Evolutionary conservation across 116 monocot species (phyloP).

Genomic region (Cymodocea nodosa): DNA sequence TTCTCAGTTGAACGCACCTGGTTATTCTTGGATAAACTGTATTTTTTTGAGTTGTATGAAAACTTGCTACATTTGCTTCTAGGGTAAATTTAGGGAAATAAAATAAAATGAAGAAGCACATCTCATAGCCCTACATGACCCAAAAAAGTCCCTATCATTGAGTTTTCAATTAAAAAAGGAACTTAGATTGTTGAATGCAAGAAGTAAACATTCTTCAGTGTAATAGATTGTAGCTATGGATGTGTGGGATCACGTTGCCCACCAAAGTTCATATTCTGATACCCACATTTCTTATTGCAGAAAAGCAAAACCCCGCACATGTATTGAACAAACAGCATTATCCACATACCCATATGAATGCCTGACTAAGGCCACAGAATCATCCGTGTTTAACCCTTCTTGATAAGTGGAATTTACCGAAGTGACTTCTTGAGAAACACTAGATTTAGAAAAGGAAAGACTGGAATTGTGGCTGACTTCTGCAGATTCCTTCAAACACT

Average conservation of each 20-base stretch:
- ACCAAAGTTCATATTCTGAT: no score
- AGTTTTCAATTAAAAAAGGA: no score
- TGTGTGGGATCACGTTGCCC: no score
- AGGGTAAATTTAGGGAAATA: neutral
- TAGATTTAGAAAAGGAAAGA: neutral
- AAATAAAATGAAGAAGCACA: neutral
- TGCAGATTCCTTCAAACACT: neutral
- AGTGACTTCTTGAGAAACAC: neutral
- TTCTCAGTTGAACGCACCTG: neutral
- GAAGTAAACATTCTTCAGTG: neutral
- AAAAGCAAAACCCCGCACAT: neutral
- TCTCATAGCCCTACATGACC: neutral
- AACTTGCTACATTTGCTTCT: neutral
- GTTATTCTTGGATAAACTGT: conserved; percentile 3
- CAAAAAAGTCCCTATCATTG: no score
- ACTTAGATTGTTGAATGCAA: neutral
- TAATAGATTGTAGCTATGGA: no score
- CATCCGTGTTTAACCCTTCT: neutral
- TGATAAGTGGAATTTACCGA: neutral
- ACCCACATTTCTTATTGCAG: no score
- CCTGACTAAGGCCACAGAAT: neutral
- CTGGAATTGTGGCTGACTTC: neutral
- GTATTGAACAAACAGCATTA: neutral
- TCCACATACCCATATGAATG: neutral
- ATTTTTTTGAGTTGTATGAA: neutral